phyloP scores from a whole-genome alignment of 1,284 basidiomycete species.

The Psilocybe mexicana region DNA sequence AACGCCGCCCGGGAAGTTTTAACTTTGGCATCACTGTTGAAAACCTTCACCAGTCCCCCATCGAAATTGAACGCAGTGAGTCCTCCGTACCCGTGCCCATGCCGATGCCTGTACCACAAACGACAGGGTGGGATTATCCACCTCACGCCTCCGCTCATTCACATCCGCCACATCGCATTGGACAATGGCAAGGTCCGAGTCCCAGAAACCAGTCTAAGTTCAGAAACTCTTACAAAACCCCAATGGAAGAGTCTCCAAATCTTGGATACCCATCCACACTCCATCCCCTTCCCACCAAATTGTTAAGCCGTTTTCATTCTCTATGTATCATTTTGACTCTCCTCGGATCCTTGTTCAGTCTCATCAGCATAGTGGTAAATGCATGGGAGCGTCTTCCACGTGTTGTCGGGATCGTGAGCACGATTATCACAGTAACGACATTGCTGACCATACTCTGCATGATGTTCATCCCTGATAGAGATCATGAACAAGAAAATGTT shows the following conservation, averaged over 20 bases:
- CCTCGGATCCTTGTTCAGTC: slow-evolving; percentile 7
- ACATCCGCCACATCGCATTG: background rate
- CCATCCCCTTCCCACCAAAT: slow-evolving; percentile 2
- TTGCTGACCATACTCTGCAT: background rate
- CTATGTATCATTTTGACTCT: slow-evolving; percentile 9
- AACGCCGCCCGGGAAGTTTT: background rate
- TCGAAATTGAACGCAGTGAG: background rate
- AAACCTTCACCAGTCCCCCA: background rate
- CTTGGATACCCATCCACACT: background rate
- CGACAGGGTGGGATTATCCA: background rate
- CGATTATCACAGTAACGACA: background rate
- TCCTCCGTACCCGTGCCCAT: background rate
- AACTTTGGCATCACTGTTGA: background rate
- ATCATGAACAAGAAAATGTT: background rate
- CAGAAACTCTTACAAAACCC: background rate
- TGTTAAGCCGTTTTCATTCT: slow-evolving; percentile 1
- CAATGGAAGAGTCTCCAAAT: background rate
- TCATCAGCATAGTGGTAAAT: slow-evolving; percentile 5
- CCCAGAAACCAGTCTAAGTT: background rate
- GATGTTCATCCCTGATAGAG: background rate
- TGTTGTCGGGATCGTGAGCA: background rate
- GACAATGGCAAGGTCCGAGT: background rate
- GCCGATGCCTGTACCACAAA: background rate
- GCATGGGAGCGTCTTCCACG: slow-evolving; percentile 9
- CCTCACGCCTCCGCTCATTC: background rate